These are phyloP conservation scores for Pleurotus tuber-regium DNA, from an alignment of 768 basidiomycete genomes.

Conservation along the genomic window DNA sequence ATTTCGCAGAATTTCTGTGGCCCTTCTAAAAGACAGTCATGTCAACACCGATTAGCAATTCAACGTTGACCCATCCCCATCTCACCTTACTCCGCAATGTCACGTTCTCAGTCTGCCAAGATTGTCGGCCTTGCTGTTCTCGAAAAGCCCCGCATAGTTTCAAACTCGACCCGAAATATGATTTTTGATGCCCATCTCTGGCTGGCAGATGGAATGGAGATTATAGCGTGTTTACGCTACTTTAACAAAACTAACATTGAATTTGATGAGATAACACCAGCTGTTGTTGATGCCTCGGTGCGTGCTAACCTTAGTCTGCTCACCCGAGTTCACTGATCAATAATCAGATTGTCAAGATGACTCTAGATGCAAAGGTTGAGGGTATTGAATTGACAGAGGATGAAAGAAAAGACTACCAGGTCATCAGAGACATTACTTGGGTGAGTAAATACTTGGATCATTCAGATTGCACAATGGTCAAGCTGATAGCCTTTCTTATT, in stretches of 20 bases:
- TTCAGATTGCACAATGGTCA: no score
- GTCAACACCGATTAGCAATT: no score
- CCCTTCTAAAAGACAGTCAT: no score
- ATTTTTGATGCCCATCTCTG: background rate
- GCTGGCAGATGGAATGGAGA: background rate
- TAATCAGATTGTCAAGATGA: background rate
- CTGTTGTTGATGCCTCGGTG: background rate
- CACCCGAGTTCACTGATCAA: background rate
- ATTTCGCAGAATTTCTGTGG: no score
- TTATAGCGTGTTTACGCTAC: background rate
- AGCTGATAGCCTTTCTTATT: no score
- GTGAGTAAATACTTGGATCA: no score
- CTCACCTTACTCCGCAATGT: no score
- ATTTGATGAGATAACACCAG: background rate
- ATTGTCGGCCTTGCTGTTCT: background rate
- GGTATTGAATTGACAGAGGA: background rate
- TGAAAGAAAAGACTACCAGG: background rate
- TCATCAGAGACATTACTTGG: constrained; percentile 1
- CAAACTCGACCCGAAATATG: background rate
- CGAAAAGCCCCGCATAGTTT: background rate
- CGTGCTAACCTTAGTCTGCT: background rate
- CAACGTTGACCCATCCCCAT: no score
- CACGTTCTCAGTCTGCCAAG: no score
- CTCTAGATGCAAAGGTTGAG: background rate
- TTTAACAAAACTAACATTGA: background rate